Percentiles rank a stretch among this genome's conserved stretches.
Conservation (phyloP, 495 filamentous ascomycete species). For the Acidiella bohemica region DNA sequence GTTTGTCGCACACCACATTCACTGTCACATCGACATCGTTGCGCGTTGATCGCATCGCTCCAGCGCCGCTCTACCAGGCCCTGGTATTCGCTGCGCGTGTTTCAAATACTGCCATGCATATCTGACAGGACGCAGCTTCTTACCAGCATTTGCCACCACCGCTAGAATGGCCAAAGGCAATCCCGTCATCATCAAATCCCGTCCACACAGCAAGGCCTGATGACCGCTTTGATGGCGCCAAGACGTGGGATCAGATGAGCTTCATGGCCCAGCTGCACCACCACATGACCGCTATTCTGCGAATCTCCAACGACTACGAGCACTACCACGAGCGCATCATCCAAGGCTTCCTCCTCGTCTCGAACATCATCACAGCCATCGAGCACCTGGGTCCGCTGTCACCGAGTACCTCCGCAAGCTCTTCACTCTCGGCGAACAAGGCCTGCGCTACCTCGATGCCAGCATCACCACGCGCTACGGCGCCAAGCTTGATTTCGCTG, state of each 20-base stretch:
- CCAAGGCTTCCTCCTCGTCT: background rate
- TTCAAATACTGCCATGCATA: too few relatives aligned
- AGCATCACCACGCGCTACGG: background rate
- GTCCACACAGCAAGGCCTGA: too few relatives aligned
- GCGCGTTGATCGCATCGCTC: too few relatives aligned
- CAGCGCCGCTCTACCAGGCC: too few relatives aligned
- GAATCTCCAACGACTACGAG: background rate
- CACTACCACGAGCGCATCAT: background rate
- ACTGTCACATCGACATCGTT: too few relatives aligned
- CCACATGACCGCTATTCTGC: background rate
- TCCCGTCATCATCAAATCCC: too few relatives aligned
- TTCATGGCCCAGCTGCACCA: background rate
- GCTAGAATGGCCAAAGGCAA: too few relatives aligned
- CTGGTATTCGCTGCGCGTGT: too few relatives aligned
- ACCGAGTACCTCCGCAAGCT: background rate
- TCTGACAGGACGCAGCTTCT: too few relatives aligned
- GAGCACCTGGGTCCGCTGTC: conserved; percentile 2
- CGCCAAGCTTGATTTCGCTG: background rate
- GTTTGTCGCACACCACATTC: too few relatives aligned
- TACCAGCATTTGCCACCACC: too few relatives aligned
- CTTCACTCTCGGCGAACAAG: conserved; percentile 5
- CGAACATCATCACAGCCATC: background rate
- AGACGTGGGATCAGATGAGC: background rate
- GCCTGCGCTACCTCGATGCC: background rate
- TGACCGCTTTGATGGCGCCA: background rate